A percentile compares a stretch with the other conserved stretches of the same genome.
Conservation (phyloP, 2,329 filamentous ascomycete species). For the Fusarium humuli region DNA sequence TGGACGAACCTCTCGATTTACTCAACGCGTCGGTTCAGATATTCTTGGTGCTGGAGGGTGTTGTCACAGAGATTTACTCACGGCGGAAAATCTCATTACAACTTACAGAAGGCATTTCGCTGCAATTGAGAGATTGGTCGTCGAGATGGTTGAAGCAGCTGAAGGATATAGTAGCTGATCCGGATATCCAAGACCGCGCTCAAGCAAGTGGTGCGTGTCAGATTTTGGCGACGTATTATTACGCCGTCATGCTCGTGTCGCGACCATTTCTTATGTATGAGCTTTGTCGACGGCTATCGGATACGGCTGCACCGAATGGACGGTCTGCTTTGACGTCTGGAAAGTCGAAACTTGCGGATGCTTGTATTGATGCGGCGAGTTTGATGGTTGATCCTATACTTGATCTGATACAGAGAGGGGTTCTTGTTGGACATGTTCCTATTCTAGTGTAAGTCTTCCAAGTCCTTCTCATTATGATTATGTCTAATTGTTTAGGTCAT, state of each 20-base stretch:
- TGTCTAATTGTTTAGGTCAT: conserved; percentile 54
- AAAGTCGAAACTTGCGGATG: conserved; percentile 64
- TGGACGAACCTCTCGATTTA: conserved; percentile 57
- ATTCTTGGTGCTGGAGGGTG: conserved; percentile 61
- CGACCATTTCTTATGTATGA: conserved; percentile 69
- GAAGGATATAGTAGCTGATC: conserved; percentile 52
- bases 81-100: conserved; percentile 64
- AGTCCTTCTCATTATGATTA: accelerated
- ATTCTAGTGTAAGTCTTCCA: conserved; percentile 60
- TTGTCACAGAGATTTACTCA: conserved; percentile 66
- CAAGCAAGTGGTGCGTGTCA: conserved; percentile 62
- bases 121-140: conserved; percentile 65
- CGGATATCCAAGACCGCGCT: conserved; percentile 37
- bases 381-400: conserved; percentile 64
- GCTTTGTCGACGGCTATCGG: conserved; percentile 59
- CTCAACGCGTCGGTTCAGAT: conserved; percentile 66
- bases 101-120: conserved; percentile 65
- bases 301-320: conserved; percentile 39
- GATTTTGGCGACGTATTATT: conserved; percentile 65
- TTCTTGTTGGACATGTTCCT: conserved; percentile 60
- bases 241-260: conserved; percentile 68
- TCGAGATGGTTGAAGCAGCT: conserved; percentile 60
- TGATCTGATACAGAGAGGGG: conserved; percentile 56
- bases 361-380: conserved; percentile 66
- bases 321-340: conserved; percentile 52